Evolutionary conservation across 1,284 basidiomycete species (phyloP), one percentile per base, ranked within the genome.

Genomic region (Psilocybe mexicana): DNA sequence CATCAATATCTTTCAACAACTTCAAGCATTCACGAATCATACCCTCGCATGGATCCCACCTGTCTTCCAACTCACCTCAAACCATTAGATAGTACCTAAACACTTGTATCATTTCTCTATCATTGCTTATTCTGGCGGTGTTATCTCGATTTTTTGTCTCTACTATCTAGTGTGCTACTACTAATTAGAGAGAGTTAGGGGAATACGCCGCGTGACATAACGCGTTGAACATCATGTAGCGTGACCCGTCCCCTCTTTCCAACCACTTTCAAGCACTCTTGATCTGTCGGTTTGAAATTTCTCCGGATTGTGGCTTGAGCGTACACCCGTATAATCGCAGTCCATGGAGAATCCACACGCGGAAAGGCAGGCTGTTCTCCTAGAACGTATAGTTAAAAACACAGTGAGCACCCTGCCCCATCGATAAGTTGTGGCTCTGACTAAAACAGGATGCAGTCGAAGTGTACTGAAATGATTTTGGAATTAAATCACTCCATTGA

Each of bases 331-430:
- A 18, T 18, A 18, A 36, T n/a, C 7, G 8, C 44, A 55, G 14
- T 18, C 40, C 5, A 94, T 95, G 93, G 91, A 94, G 74, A 94
- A 94, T 71, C 93, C 91, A 26, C 92, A 96, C 69, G 92, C 94
- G 61, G 93, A 95, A 72, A 82, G 92, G 60, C 94, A 97, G 71
- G 92, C 91, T 35, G 86, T 94, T 40, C 81, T 96, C 35, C 80
- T 96, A 2, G 93, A 95, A 67, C 84, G 94, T 28, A 96, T 97
- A 63, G 79, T 94, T 42, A 95, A 94, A 74, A 96, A 94, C 66
- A 86, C 91, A 8, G 93, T 94, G 63, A 67, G 88, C 74, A 54
- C 53, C 56, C 43, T 14, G 18, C 40, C 45, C 24, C 42, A 18
- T 63, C 63, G 52, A 43, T 66, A 58, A 54, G 43, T 18, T 30